Conservation (phyloP, 1,139 yeast genomes). For the Torulaspora pretoriensis region DNA sequence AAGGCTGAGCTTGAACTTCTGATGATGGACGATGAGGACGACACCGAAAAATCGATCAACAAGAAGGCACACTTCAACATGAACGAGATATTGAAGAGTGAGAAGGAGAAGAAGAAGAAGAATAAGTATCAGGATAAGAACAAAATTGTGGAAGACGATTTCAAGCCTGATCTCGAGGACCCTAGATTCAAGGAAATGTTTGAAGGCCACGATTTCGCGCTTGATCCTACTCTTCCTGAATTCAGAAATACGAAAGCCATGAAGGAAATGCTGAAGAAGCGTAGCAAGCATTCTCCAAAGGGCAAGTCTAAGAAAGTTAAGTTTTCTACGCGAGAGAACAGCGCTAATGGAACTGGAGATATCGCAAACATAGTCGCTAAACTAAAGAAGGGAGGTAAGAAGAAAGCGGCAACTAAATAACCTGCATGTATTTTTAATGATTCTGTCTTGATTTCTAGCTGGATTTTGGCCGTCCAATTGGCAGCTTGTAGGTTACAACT, state of each 20-base stretch:
- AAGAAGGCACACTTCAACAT: conserved; percentile 62
- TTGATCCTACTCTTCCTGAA: conserved; percentile 84
- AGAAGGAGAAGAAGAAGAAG: conserved; percentile 51
- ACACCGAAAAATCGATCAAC: conserved; percentile 40
- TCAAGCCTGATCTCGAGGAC: conserved; percentile 67
- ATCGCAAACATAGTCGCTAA: conserved; percentile 29
- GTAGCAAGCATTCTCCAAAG: conserved; percentile 51
- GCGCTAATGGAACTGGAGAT: conserved; percentile 6
- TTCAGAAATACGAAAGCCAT: conserved; percentile 83
- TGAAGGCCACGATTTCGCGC: conserved; percentile 86
- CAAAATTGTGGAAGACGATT: conserved; percentile 55
- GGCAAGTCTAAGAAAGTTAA: conserved; percentile 29
- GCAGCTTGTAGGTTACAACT: not conserved
- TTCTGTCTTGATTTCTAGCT: no score
- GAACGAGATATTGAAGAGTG: conserved; percentile 72
- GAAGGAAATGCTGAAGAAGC: conserved; percentile 73
- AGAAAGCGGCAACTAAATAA: conserved; percentile 8
- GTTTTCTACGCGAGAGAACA: conserved; percentile 11
- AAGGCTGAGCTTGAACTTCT: conserved; percentile 71
- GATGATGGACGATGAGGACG: conserved; percentile 64
- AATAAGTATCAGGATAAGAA: conserved; percentile 52
- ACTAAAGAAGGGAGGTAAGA: conserved; percentile 25
- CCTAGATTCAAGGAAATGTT: conserved; percentile 85
- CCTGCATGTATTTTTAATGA: no score
- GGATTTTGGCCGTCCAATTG: not conserved